Evolutionary conservation across 1,284 basidiomycete species (phyloP).

Genomic region (Pholiota adiposa): DNA sequence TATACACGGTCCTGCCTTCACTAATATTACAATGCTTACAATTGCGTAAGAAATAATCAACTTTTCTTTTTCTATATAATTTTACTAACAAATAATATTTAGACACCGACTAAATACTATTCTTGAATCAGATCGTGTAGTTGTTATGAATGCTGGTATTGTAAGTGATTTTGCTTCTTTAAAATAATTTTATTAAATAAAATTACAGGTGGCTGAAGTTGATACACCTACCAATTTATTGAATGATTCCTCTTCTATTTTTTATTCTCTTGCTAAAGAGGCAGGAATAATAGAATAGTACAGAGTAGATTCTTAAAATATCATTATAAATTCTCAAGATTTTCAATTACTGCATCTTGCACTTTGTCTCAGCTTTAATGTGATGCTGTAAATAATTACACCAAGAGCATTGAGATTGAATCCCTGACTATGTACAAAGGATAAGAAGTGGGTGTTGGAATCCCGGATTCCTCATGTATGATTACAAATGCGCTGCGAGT

Average conservation of each 20-base stretch:
- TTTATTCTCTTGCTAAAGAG: constrained; percentile 60
- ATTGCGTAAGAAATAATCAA: constrained; percentile 62
- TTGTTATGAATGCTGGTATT: constrained; percentile 82
- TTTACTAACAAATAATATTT: constrained; percentile 8
- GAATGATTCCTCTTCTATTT: constrained; percentile 52
- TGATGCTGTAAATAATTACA: too few relatives aligned
- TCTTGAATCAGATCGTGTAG: constrained; percentile 81
- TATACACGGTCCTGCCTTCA: constrained; percentile 73
- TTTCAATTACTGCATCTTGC: too few relatives aligned
- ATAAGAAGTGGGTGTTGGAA: too few relatives aligned
- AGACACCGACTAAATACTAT: constrained; percentile 93
- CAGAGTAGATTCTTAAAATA: too few relatives aligned
- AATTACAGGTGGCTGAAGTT: constrained; percentile 64
- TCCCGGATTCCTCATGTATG: too few relatives aligned
- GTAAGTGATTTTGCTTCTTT: constrained; percentile 39
- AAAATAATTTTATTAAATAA: constrained; percentile 1
- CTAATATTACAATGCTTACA: constrained; percentile 79
- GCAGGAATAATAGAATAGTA: constrained; percentile 51
- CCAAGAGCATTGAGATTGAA: too few relatives aligned
- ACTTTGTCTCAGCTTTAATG: too few relatives aligned
- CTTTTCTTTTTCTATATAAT: constrained; percentile 3
- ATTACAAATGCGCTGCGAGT: too few relatives aligned
- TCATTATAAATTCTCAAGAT: too few relatives aligned
- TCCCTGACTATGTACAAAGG: too few relatives aligned
- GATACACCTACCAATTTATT: constrained; percentile 73